These are phyloP conservation scores for Ilex paraguariensis DNA, from an alignment of 305 asterid species.

Conservation along the genomic window DNA sequence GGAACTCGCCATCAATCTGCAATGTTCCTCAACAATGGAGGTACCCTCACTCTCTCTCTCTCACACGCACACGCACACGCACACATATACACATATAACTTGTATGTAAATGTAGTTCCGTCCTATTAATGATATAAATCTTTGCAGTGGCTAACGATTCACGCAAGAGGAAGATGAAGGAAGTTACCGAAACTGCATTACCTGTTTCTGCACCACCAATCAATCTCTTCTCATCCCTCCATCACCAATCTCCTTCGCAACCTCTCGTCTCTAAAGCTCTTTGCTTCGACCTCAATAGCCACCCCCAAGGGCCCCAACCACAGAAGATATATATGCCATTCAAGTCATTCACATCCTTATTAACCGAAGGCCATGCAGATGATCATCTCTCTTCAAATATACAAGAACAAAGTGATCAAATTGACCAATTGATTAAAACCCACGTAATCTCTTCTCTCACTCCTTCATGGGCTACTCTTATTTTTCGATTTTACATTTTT, in stretches of 20 bases:
- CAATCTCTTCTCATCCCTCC: neutral
- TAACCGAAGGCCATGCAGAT: conserved; percentile 14
- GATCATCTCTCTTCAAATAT: neutral
- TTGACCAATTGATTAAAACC: conserved; percentile 20
- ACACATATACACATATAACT: no score
- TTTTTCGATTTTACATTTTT: no score
- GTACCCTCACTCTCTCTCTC: conserved; percentile 1
- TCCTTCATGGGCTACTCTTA: no score
- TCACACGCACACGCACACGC: no score
- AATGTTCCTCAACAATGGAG: conserved; percentile 21
- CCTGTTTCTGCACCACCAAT: neutral
- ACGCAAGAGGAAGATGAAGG: conserved; percentile 38
- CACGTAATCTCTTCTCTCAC: conserved; percentile 10
- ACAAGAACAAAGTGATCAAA: conserved; percentile 5
- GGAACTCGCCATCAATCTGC: neutral
- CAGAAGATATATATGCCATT: conserved; percentile 9
- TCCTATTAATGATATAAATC: no score
- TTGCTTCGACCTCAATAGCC: conserved; percentile 4
- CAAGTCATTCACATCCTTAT: conserved; percentile 31
- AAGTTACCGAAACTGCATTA: conserved; percentile 12
- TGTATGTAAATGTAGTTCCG: neutral
- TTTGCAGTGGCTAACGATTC: conserved; percentile 9
- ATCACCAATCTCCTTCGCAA: neutral
- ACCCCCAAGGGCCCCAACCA: no score
- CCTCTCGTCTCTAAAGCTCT: conserved; percentile 1